Base-by-base conservation (phyloP, 2,329 filamentous ascomycete genomes). In the Fusarium miscanthi region DNA sequence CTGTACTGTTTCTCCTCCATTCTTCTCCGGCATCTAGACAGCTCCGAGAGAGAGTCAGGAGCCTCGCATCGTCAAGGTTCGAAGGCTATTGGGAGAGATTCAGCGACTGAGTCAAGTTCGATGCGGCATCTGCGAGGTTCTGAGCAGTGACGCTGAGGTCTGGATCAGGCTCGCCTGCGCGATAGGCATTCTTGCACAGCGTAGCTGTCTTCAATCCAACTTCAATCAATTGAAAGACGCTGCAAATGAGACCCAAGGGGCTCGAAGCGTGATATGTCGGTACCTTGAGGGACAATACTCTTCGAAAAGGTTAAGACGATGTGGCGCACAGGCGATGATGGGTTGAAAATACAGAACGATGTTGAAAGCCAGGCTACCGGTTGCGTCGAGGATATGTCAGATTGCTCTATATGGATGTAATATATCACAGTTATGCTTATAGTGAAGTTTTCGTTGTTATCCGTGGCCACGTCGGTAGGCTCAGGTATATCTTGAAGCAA, bases 11-110 rank as follows among this genome's bases (percentile, higher is more conserved):
- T 8, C 35, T 25, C 31, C 48, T 51, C 31, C 48, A 51, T 2
- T 25, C 48, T 0, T 0, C 12, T 21, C 35, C n/a, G 3, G 31
- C 31, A 25, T 35, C 48, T 2, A 16, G n/a, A 4, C 48, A 51
- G 2, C 16, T 14, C 0, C 4, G 48, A 21, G 48, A 31, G 0
- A 51, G 31, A 6, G 2, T 11, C 17, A 35, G 0, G 0, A 51
- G 31, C 1, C 31, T 25, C 9, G 3, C 0, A 0, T 51, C 17
- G 0, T 21, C n/a, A 3, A 3, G 2, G 0, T 2, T 16, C 1
- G 25, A 31, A 11, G 48, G 48, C 2, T 51, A 12, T 0, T 14
- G 31, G 0, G 48, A 35, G 1, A 0, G 0, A 0, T 51, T 6
- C 2, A 51, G n/a, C 3, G 12, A 25, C 0, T 11, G 12, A 0